Evolutionary conservation across 2,329 filamentous ascomycete species (phyloP), one percentile per base, ranked within the genome.

Genomic region (Hypoxylon sp.): DNA sequence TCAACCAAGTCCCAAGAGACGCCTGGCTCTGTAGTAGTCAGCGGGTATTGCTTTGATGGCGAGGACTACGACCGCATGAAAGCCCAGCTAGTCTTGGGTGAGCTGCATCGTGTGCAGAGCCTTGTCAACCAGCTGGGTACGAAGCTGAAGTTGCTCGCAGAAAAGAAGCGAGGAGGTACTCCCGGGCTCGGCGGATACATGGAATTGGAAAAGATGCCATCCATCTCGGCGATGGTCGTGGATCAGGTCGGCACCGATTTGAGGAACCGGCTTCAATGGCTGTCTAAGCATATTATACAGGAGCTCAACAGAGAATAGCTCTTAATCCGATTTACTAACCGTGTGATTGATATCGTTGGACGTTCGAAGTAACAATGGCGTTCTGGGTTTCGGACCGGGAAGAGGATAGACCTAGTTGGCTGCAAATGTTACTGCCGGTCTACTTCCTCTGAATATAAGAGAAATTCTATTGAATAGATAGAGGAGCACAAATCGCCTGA

Each of bases 231-330:
- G 6, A 17, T 42, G 15, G 37, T 42, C 2, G 37, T 42, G n/a
- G 37, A 42, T 42, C 37, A 42, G n/a, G 37, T 42, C 4, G 37
- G 37, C 37, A 39, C 37, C 15, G 37, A 39, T 17, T 39, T 39
- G 37, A 39, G 15, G 15, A 39, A 39, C 15, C 15, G n/a, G 5
- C 37, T 42, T 42, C 37, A 42, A 42, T 42, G 37, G 37, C 2
- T 42, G n/a, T 42, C n/a, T 42, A 42, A 42, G 37, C 6, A 42
- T 42, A 42, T 42, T 19, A 42, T 42, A 42, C 37, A 42, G 8
- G n/a, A 7, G 37, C 37, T 42, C 7, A 42, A 42, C n/a, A 42
- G 37, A n/a, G 37, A 42, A 3, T 42, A 42, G n/a, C 15, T 17
- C 8, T n/a, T 42, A 8, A 19, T 7, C 6, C 7, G 37, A n/a